Conservation (phyloP, 805 yeast genomes). For the Pichia exigua region DNA sequence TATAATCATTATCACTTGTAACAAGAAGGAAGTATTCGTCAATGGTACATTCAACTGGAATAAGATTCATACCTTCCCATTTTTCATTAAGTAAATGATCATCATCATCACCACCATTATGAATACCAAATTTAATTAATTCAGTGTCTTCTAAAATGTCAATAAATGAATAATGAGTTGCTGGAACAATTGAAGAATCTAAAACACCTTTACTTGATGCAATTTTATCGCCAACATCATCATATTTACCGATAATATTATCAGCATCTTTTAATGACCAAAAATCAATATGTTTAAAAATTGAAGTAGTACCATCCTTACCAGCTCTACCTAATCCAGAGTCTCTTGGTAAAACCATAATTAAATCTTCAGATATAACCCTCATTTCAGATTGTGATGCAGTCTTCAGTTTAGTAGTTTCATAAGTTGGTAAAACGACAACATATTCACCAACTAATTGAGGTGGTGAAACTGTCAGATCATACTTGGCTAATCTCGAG, state of each 20-base stretch:
- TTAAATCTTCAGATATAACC: slow-evolving; percentile 21
- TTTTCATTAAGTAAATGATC: slow-evolving; percentile 23
- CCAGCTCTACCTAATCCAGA: slow-evolving; percentile 21
- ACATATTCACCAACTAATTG: slow-evolving; percentile 24
- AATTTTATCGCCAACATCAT: slow-evolving; percentile 20
- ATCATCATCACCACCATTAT: slow-evolving; percentile 27
- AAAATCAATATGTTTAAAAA: slow-evolving; percentile 25
- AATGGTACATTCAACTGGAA: slow-evolving; percentile 25
- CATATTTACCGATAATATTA: slow-evolving; percentile 25
- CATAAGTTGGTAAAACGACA: slow-evolving; percentile 22
- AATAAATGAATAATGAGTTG: slow-evolving; percentile 23
- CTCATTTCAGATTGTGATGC: slow-evolving; percentile 28
- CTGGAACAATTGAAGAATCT: slow-evolving; percentile 18
- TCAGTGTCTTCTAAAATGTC: slow-evolving; percentile 21
- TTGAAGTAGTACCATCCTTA: slow-evolving; percentile 17
- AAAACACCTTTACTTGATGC: slow-evolving; percentile 22
- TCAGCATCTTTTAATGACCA: slow-evolving; percentile 24
- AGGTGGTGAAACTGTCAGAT: slow-evolving; percentile 16
- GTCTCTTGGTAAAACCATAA: slow-evolving; percentile 27
- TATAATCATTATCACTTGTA: slow-evolving; percentile 26
- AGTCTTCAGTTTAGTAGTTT: slow-evolving; percentile 19
- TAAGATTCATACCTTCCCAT: slow-evolving; percentile 28
- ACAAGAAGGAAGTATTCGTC: slow-evolving; percentile 25
- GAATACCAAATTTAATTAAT: slow-evolving; percentile 26
- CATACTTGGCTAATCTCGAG: slow-evolving; percentile 24